phyloP scores from a whole-genome alignment of 2,329 filamentous ascomycete genomes.

The Neurospora crassa region DNA sequence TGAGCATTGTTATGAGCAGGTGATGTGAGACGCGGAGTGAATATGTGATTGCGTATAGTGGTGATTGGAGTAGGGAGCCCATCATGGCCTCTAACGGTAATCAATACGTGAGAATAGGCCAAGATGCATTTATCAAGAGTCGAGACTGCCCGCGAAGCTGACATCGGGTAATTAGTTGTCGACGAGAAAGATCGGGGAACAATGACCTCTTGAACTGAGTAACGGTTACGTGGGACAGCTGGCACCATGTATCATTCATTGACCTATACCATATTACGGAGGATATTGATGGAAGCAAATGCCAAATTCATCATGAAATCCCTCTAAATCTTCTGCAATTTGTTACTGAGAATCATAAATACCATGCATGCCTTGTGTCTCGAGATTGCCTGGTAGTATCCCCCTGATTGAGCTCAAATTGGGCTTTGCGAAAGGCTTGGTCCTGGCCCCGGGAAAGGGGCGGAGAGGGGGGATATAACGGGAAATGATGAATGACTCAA shows the following conservation, averaged over 20 bases:
- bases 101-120: neutral
- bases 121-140: neutral
- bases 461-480: neutral
- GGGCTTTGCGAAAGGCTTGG: neutral
- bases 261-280: neutral
- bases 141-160: neutral
- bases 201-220: neutral
- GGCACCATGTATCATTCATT: neutral
- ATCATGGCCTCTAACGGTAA: neutral
- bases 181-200: neutral
- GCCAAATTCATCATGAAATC: neutral
- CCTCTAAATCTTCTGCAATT: neutral
- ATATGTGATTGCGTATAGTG: slow-evolving; percentile 17
- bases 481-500: neutral
- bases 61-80: neutral
- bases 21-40: slow-evolving; percentile 20
- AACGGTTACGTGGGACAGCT: neutral
- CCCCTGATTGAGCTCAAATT: neutral
- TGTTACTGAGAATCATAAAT: neutral
- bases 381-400: neutral
- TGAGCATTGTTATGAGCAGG: neutral
- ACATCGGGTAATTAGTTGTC: neutral
- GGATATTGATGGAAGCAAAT: neutral
- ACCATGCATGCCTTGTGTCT: neutral
- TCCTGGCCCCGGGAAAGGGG: too few relatives aligned